Conservation (phyloP, 441 rosid genomes). For the Omphalea diandra region DNA sequence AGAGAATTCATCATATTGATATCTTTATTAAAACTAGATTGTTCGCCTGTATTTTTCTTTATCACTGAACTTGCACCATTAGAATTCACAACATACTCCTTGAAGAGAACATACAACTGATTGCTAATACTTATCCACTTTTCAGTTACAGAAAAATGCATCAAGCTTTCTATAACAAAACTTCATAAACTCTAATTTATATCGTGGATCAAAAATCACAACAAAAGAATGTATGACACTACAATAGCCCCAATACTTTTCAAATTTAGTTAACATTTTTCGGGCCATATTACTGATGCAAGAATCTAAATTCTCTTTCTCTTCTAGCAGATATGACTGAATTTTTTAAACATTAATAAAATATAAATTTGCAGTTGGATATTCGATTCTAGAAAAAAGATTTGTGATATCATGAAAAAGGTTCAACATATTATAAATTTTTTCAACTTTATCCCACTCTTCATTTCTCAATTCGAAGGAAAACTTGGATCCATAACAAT, state of each 20-base stretch:
- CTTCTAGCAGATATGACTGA: neutral
- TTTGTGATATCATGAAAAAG: neutral
- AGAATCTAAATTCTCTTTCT: neutral
- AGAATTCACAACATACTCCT: neutral
- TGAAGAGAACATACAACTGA: neutral
- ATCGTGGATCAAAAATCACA: neutral
- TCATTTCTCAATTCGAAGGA: neutral
- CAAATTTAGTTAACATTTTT: neutral
- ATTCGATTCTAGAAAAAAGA: no score
- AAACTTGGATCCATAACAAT: no score
- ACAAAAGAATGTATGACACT: neutral
- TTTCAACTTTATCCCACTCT: neutral
- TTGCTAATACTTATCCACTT: neutral
- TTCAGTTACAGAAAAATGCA: neutral
- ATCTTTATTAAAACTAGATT: no score
- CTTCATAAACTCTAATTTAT: neutral
- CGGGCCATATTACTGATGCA: neutral
- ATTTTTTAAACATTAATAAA: no score
- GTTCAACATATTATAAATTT: no score
- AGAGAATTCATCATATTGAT: no score
- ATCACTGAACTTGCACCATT: no score
- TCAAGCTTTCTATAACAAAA: neutral
- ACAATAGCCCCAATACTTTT: neutral
- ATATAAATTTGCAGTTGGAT: neutral
- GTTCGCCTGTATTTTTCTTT: no score